Base-by-base conservation (phyloP, 208 protist species). In the Naegleria gruberi region DNA sequence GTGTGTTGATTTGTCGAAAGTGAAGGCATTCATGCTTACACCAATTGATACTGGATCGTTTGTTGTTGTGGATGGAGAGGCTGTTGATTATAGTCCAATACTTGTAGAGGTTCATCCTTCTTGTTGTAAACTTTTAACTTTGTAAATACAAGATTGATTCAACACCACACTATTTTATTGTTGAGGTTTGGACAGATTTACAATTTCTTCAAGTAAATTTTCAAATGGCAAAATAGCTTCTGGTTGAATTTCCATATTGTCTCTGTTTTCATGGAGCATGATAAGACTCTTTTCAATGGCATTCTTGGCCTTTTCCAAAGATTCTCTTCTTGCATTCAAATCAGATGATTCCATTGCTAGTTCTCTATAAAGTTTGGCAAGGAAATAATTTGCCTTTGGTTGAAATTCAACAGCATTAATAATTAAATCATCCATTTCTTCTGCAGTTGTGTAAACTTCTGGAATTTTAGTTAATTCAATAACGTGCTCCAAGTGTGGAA, bases 61-160 rank as follows among this genome's bases (percentile, higher is more conserved):
- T 41, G 44, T 87, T 19, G 83, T 41, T 19, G 44, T 87, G 42
- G 83, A 87, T 87, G 83, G 83, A 3, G 83, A 87, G n/a, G 42
- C 34, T 30, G 43, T 87, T 0, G 44, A 87, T 41, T 55, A 46
- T 37, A 19, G n/a, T 45, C 7, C 6, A 4, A 41, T 87, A 37
- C 37, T 87, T 5, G 19, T 30, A 34, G 83, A 87, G 30, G 83
- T 87, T 55, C 83, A 87, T 55, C 30, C 65, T 77, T 77, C 65
- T 1, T 37, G 26, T 19, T 77, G 65, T 77, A 77, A 77, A 37
- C 34, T 77, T 37, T 77, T 77, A n/a, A 77, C 65, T 77, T 26
- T 77, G 0, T 77, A 77, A n/a, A 77, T 10, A 55, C 15, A 15
- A 55, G 8, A 55, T 19, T 55, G 46, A n/a, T 55, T 55, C 46